phyloP scores from a whole-genome alignment of 2,329 filamentous ascomycete species.

The Curvularia sp. region DNA sequence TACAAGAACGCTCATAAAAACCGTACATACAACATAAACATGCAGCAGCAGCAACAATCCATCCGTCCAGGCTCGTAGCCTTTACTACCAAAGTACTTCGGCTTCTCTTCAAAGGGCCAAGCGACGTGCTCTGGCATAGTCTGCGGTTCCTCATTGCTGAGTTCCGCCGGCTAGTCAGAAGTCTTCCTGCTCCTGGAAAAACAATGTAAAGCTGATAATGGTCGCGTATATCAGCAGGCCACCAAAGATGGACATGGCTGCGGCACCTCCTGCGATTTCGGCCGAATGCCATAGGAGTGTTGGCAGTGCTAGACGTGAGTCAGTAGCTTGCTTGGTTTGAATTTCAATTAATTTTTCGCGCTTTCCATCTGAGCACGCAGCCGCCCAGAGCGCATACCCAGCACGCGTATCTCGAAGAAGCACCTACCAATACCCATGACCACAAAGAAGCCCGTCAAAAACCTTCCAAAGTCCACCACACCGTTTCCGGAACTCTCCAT shows the following conservation, averaged over 20 bases:
- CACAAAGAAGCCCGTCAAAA: slow-evolving; percentile 93
- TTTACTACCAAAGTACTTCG: background rate
- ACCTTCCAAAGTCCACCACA: slow-evolving; percentile 90
- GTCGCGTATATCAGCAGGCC: slow-evolving; percentile 96
- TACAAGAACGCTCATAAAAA: slow-evolving; percentile 41
- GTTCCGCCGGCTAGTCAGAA: slow-evolving; percentile 66
- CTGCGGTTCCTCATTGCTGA: slow-evolving; percentile 24
- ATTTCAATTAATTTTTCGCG: background rate
- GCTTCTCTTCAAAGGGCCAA: slow-evolving; percentile 1
- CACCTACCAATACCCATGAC: slow-evolving; percentile 94
- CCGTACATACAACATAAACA: slow-evolving; percentile 21
- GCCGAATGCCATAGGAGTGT: slow-evolving; percentile 85
- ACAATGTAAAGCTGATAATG: slow-evolving; percentile 97
- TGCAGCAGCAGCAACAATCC: slow-evolving; percentile 7
- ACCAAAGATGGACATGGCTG: slow-evolving; percentile 93
- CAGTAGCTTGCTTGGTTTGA: slow-evolving; percentile 9
- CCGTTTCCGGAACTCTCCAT: slow-evolving; percentile 84
- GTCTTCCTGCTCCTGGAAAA: slow-evolving; percentile 97
- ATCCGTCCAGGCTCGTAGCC: background rate
- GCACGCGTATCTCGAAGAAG: background rate
- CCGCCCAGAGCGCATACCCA: background rate
- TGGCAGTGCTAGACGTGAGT: slow-evolving; percentile 72
- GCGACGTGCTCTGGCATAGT: slow-evolving; percentile 6
- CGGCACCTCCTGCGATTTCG: slow-evolving; percentile 82
- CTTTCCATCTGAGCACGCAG: background rate